Conservation (phyloP, 352 stramenopile genomes). For the Pythium dissimile region DNA sequence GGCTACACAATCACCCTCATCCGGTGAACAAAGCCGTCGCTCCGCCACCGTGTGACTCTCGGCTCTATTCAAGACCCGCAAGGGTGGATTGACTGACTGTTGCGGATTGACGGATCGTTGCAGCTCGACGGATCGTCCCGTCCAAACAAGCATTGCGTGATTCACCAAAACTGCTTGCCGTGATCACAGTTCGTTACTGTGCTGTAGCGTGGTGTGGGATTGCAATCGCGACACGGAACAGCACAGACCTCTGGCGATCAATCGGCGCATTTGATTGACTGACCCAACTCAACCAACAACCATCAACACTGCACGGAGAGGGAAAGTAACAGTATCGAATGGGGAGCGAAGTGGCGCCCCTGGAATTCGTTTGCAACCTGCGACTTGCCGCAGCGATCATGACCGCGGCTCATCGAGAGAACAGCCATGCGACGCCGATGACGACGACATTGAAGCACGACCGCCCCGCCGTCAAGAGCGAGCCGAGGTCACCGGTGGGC, state of each 20-base stretch:
- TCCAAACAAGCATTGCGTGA: background rate
- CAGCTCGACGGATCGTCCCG: too few species aligned
- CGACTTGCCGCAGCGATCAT: slow-evolving; percentile 11
- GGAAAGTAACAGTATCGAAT: background rate
- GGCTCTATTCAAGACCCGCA: too few species aligned
- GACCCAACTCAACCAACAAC: background rate
- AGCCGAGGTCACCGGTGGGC: background rate
- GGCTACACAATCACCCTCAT: background rate
- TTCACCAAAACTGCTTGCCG: too few species aligned
- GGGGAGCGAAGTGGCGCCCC: background rate
- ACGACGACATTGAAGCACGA: background rate
- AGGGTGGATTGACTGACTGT: too few species aligned
- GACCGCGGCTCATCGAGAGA: slow-evolving; percentile 3
- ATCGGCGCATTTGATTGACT: background rate
- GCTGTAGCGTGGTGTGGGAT: too few species aligned
- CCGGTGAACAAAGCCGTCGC: too few species aligned
- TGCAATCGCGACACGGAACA: too few species aligned
- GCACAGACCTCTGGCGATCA: too few species aligned
- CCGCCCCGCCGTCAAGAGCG: background rate
- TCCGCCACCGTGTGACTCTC: too few species aligned
- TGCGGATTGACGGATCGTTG: too few species aligned
- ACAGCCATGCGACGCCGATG: background rate
- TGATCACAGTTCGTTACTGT: too few species aligned
- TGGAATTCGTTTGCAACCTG: slow-evolving; percentile 9
- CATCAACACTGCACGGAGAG: background rate